Base-by-base conservation (phyloP, 129 eudicot genomes). In the Flaveria ramosissima region DNA sequence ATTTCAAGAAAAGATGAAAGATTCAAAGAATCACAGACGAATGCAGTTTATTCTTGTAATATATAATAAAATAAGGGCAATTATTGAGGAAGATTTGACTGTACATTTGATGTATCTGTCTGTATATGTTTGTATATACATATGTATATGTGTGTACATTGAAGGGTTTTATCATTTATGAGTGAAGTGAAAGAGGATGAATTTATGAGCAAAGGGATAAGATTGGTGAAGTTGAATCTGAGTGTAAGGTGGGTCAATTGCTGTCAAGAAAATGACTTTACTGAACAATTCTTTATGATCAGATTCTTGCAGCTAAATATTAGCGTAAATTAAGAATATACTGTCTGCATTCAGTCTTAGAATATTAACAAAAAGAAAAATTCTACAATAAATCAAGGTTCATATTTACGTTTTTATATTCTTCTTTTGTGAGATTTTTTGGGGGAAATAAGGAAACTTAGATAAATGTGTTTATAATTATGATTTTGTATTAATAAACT, bases 221-320 rank as follows among this genome's bases (percentile, higher is more conserved):
- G 69, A 76, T 41, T 69, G 52, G 80, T 19, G 80, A 57, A 72
- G n/a, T 36, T 56, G 72, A 67, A 41, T 63, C 21, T 59, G 68
- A 77, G 74, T 66, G 80, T 76, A 66, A 66, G 52, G 36, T 65
- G 24, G 74, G 68, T 77, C 73, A 76, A 76, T 19, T 76, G 80
- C 65, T 76, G 43, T 66, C 81, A 77, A 77, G 68, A 77, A 42
- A 77, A 15, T 15, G 81, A 77, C 81, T 77, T 76, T 39, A 67
- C 81, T 67, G 11, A 41, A 77, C 74, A 39, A 77, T 77, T 77
- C 67, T 16, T 76, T 36, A 8, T 36, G 41, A 36, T 36, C 41
- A 36, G 41, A 36, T 36, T 0, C 39, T 36, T 36, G 41, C 41
- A 4, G 41, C 41, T 36, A 8, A 36, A 36, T 36, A 36, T 36